phyloP scores from a whole-genome alignment of 2,329 filamentous ascomycete genomes.

The Zasmidium cellare region DNA sequence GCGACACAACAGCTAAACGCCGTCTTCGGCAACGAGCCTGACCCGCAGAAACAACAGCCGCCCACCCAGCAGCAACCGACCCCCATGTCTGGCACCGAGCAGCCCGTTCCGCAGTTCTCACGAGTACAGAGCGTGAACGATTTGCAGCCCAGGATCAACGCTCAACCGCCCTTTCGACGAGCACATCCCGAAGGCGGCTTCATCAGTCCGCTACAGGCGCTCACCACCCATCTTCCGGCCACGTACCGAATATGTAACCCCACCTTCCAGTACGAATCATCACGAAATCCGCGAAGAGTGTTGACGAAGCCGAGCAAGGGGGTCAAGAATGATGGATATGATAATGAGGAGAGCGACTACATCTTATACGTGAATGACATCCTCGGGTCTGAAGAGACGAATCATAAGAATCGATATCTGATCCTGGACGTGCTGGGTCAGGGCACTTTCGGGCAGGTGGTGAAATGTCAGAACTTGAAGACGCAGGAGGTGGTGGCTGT shows the following conservation, averaged over 20 bases:
- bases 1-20: slow-evolving; percentile 71
- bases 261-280: slow-evolving; percentile 97
- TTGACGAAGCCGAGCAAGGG: slow-evolving; percentile 98
- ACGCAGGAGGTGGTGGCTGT: slow-evolving; percentile 98
- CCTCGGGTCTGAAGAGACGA: slow-evolving; percentile 92
- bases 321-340: slow-evolving; percentile 96
- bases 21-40: slow-evolving; percentile 55
- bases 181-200: slow-evolving; percentile 97
- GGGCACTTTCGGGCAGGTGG: slow-evolving; percentile 96
- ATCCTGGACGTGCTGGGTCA: slow-evolving; percentile 96
- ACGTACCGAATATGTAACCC: slow-evolving; percentile 99
- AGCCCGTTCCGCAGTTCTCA: slow-evolving; percentile 79
- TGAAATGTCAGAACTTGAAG: slow-evolving; percentile 98
- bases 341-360: slow-evolving; percentile 99
- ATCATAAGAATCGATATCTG: slow-evolving; percentile 97
- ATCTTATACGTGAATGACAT: slow-evolving; percentile 99
- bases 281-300: slow-evolving; percentile 89
- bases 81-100: slow-evolving; percentile 20
- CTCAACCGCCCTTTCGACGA: slow-evolving; percentile 85
- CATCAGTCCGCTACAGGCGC: slow-evolving; percentile 93
- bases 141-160: slow-evolving; percentile 77
- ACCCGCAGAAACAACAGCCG: slow-evolving; percentile 46
- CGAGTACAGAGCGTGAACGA: slow-evolving; percentile 73
- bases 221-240: slow-evolving; percentile 87
- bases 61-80: slow-evolving; percentile 32